phyloP scores from a whole-genome alignment of 1,139 yeast genomes.

The Saccharomyces hybrid region DNA sequence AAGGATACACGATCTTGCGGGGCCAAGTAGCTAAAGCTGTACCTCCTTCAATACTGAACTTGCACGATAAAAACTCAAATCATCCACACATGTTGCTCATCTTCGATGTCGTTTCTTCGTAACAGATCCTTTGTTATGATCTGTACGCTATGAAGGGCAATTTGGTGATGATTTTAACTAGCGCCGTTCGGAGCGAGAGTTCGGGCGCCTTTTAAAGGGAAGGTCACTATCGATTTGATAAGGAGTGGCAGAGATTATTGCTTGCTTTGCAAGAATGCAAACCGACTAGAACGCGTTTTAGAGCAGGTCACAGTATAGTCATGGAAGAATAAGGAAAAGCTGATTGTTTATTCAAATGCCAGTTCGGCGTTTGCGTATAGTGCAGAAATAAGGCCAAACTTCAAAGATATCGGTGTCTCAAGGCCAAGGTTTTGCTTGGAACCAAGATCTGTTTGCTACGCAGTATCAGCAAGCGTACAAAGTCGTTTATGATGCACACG shows the following conservation, averaged over 20 bases:
- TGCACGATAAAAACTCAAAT: not conserved
- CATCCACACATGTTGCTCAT: not conserved
- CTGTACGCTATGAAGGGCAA: not conserved
- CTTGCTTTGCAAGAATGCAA: not conserved
- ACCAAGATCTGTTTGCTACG: slow-evolving; percentile 29
- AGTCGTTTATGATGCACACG: slow-evolving; percentile 28
- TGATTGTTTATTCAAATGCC: not conserved
- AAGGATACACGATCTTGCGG: not conserved
- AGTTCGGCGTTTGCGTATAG: slow-evolving; percentile 9
- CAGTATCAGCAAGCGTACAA: slow-evolving; percentile 29
- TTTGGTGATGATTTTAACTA: not conserved
- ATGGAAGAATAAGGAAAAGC: not conserved
- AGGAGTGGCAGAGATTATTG: not conserved
- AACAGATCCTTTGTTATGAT: too few relatives aligned
- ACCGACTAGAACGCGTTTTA: not conserved
- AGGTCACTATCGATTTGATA: not conserved
- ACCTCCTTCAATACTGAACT: not conserved
- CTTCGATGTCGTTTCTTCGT: too few relatives aligned
- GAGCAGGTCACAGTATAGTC: not conserved
- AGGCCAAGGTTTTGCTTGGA: slow-evolving; percentile 30
- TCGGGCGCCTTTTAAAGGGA: not conserved
- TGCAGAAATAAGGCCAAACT: slow-evolving; percentile 10
- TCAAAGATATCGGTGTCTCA: slow-evolving; percentile 21
- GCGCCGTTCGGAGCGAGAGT: not conserved
- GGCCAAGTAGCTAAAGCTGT: too few relatives aligned